Evolutionary conservation across 306 rosid species (phyloP), one percentile per base, ranked within the genome.

Genomic region (Vigna trinervia): DNA sequence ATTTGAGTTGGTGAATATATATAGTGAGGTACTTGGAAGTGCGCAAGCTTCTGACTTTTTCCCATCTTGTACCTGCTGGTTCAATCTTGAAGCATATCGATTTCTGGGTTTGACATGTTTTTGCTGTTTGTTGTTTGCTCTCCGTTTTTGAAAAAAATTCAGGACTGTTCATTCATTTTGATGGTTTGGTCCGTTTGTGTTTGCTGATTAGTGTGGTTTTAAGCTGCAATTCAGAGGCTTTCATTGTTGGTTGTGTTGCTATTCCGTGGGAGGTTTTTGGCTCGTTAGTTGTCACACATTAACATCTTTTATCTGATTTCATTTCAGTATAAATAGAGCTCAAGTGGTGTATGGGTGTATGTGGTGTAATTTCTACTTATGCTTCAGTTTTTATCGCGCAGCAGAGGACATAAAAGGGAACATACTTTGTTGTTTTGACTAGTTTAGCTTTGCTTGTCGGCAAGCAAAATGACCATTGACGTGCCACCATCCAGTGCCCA

Each of bases 401-500:
- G 79, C 64, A 53, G 58, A 50, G 68, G 54, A 81, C 47, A 60
- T 53, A 32, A 80, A 45, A 68, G 69, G 41, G 58, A 69, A 38
- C 47, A 46, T 43, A 19, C 28, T 54, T 57, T 48, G 79, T 71
- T 80, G 74, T 69, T 76, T 43, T 68, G 82, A 80, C 65, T 70
- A 8, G 82, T 51, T 81, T 67, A 70, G 11, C 54, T 75, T 85
- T 75, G 19, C 9, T 48, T 56, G 19, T 28, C 68, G 45, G 62
- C 71, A 59, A 67, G 54, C 43, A 77, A 82, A 83, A 93, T 91
- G 98, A 87, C 88, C 39, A 79, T 89, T 81, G 96, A 87, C 64
- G 80, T 81, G 86, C 88, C 87, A 53, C 65, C 87, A 3, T 74
- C 87, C 8, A 84, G 85, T 78, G 87, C 91, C 17, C 96, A 91